These are phyloP conservation scores for Diospyros kaki DNA, from an alignment of 148 eudicot species.

Conservation along the genomic window DNA sequence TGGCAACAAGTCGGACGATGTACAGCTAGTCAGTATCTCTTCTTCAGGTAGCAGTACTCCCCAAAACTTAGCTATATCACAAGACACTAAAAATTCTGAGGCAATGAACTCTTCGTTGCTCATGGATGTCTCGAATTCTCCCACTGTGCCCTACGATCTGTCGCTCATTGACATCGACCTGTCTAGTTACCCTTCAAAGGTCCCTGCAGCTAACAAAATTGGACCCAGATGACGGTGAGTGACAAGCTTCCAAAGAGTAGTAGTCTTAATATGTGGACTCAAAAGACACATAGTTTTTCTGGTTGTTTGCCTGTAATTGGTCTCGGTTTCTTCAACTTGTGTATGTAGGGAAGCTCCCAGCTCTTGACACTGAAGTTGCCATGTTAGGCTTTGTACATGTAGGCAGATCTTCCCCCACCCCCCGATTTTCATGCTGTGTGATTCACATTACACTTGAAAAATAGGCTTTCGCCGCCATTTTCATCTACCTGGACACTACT, in stretches of 20 bases:
- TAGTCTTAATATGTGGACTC: not conserved
- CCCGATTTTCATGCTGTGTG: not conserved
- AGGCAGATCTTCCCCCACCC: not conserved
- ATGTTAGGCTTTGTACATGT: constrained; percentile 21
- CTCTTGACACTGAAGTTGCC: not conserved
- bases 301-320: constrained; percentile 3
- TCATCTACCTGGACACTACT: too few species aligned
- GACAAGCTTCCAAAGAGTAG: not conserved
- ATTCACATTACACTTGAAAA: too few species aligned
- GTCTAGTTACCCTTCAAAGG: constrained; percentile 47
- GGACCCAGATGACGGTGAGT: constrained; percentile 37
- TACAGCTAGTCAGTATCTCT: constrained; percentile 54
- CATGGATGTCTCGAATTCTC: constrained; percentile 47
- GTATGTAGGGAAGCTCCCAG: not conserved
- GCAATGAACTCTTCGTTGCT: constrained; percentile 55
- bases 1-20: constrained; percentile 58
- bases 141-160: constrained; percentile 55
- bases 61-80: constrained; percentile 21
- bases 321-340: not conserved
- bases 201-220: constrained; percentile 48
- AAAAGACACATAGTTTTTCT: not conserved
- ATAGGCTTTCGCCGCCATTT: too few species aligned
- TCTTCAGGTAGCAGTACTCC: constrained; percentile 50
- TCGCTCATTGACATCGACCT: constrained; percentile 71
- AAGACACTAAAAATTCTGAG: constrained; percentile 31